These are phyloP conservation scores for Lactarius deliciosus DNA, from an alignment of 768 basidiomycete genomes.

Conservation along the genomic window DNA sequence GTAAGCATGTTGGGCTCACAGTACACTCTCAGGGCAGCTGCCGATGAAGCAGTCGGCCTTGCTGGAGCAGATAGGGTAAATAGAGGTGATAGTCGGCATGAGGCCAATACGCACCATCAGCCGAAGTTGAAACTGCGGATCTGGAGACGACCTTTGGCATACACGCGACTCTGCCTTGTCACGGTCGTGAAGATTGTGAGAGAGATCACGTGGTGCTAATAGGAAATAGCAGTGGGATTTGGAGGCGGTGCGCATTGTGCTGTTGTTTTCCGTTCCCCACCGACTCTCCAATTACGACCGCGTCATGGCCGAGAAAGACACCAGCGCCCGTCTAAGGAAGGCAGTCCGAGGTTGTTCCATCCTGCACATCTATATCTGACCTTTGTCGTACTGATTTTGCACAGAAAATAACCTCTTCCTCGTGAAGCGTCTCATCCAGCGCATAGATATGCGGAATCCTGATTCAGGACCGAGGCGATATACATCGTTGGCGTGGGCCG, in stretches of 20 bases:
- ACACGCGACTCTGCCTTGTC: background rate
- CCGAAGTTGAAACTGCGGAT: constrained; percentile 84
- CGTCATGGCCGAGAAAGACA: constrained; percentile 81
- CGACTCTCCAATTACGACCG: constrained; percentile 30
- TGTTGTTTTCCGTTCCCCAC: constrained; percentile 29
- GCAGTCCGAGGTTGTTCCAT: constrained; percentile 67
- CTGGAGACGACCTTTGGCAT: constrained; percentile 95
- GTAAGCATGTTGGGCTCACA: constrained; percentile 48
- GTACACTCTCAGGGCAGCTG: constrained; percentile 76
- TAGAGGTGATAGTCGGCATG: background rate
- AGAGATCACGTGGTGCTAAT: constrained; percentile 20
- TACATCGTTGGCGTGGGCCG: constrained; percentile 91
- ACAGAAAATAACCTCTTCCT: constrained; percentile 94
- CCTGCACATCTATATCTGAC: background rate
- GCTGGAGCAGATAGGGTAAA: constrained; percentile 43
- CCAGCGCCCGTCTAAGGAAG: constrained; percentile 67
- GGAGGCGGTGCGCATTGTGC: constrained; percentile 27
- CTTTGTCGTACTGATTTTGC: constrained; percentile 5
- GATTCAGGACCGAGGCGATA: constrained; percentile 73
- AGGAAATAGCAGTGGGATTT: constrained; percentile 4
- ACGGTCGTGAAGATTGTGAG: background rate
- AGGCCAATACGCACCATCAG: constrained; percentile 57
- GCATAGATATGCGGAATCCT: constrained; percentile 89
- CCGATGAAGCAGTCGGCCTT: constrained; percentile 75
- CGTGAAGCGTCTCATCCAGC: constrained; percentile 81